A percentile compares a stretch with the other conserved stretches of the same genome.
phyloP scores from a whole-genome alignment of 2,329 filamentous ascomycete genomes.

The Parastagonospora avenae region DNA sequence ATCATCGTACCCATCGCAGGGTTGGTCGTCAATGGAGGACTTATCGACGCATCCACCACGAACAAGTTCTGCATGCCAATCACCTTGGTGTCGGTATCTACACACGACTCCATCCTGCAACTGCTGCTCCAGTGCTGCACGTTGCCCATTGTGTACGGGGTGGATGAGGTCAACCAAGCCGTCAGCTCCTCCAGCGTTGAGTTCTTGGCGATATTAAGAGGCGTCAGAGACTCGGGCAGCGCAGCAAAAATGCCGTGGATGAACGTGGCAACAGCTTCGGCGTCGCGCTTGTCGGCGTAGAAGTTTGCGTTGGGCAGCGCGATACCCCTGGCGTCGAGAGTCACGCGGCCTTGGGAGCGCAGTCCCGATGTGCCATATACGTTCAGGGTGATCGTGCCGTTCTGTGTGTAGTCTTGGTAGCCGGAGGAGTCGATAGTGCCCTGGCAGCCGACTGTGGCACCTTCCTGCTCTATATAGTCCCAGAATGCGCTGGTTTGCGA shows the following conservation, averaged over 20 bases:
- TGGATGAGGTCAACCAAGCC: slow-evolving; percentile 56
- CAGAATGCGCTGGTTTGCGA: slow-evolving; percentile 61
- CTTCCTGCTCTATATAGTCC: slow-evolving; percentile 52
- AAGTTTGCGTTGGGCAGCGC: slow-evolving; percentile 50
- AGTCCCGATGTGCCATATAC: slow-evolving; percentile 63
- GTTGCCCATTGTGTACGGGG: slow-evolving; percentile 55
- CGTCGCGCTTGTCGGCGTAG: slow-evolving; percentile 56
- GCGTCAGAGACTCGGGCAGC: slow-evolving; percentile 52
- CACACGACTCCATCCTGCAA: slow-evolving; percentile 58
- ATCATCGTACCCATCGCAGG: slow-evolving; percentile 62
- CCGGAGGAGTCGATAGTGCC: slow-evolving; percentile 60
- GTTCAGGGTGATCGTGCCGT: slow-evolving; percentile 61
- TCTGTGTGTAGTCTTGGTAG: slow-evolving; percentile 46
- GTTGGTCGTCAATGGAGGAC: slow-evolving; percentile 59
- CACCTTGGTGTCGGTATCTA: slow-evolving; percentile 55
- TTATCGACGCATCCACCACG: slow-evolving; percentile 58
- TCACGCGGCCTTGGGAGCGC: slow-evolving; percentile 55
- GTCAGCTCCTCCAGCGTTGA: slow-evolving; percentile 56
- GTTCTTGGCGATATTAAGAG: slow-evolving; percentile 56
- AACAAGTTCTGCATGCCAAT: slow-evolving; percentile 57
- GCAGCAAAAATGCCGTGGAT: slow-evolving; percentile 57
- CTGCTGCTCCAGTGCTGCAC: slow-evolving; percentile 62
- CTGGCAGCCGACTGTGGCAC: slow-evolving; percentile 56
- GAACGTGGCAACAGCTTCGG: slow-evolving; percentile 56
- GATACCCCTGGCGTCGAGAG: slow-evolving; percentile 52